Evolutionary conservation across 805 yeast genomes (phyloP).

Genomic region (Groenewaldozyma salmanticensis): DNA sequence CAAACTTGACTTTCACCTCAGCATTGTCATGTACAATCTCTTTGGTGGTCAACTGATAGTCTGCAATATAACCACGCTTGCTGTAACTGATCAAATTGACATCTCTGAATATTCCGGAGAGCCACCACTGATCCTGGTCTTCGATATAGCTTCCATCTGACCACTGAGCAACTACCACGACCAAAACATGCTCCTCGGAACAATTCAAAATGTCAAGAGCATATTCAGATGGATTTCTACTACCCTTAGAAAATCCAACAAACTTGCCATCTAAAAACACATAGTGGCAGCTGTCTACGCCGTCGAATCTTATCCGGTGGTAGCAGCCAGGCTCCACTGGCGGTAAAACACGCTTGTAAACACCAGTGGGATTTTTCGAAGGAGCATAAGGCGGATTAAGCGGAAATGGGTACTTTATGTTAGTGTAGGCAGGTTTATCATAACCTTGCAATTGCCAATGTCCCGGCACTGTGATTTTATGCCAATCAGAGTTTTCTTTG

Average conservation of each 20-base stretch:
- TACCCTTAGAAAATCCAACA: slow-evolving; percentile 28
- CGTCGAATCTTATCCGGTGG: slow-evolving; percentile 27
- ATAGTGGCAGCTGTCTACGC: slow-evolving; percentile 30
- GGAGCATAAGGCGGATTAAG: slow-evolving; percentile 30
- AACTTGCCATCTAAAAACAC: slow-evolving; percentile 26
- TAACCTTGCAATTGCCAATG: slow-evolving; percentile 31
- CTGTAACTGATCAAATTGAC: slow-evolving; percentile 24
- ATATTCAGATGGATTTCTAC: slow-evolving; percentile 29
- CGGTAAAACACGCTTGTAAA: slow-evolving; percentile 24
- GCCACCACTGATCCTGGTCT: slow-evolving; percentile 33
- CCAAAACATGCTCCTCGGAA: slow-evolving; percentile 11
- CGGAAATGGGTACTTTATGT: slow-evolving; percentile 26
- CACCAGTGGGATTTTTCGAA: slow-evolving; percentile 28
- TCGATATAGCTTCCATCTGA: slow-evolving; percentile 27
- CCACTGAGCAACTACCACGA: slow-evolving; percentile 26
- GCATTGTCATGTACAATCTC: slow-evolving; percentile 10
- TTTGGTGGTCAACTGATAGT: slow-evolving; percentile 22
- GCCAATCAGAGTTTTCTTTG: slow-evolving; percentile 10
- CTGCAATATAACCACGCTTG: slow-evolving; percentile 24
- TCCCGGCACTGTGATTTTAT: slow-evolving; percentile 25
- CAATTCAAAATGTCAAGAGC: slow-evolving; percentile 14
- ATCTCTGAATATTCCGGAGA: slow-evolving; percentile 32
- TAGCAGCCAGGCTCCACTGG: slow-evolving; percentile 5
- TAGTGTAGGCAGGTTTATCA: slow-evolving; percentile 31
- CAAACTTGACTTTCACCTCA: slow-evolving; percentile 1